phyloP scores from a whole-genome alignment of 2,329 filamentous ascomycete species.

The Tolypocladium inflatum region DNA sequence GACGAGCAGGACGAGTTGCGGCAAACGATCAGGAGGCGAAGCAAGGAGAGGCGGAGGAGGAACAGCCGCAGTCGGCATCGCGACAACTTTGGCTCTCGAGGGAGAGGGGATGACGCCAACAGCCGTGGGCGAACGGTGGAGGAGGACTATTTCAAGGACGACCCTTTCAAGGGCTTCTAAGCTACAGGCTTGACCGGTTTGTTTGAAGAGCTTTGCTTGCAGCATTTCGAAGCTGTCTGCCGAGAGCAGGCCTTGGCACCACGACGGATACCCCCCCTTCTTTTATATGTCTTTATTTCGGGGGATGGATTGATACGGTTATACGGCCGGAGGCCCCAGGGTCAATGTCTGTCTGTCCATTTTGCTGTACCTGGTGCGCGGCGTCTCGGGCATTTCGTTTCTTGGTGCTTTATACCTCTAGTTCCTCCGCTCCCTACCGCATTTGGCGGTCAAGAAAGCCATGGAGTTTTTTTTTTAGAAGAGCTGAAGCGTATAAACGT shows the following conservation, averaged over 20 bases:
- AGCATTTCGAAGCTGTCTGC: neutral
- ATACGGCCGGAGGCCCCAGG: neutral
- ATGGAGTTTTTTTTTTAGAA: neutral
- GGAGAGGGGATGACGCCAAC: slow-evolving; percentile 38
- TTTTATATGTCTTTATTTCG: slow-evolving; percentile 1
- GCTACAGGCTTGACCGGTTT: neutral
- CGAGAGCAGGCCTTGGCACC: slow-evolving; percentile 1
- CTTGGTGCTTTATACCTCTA: neutral
- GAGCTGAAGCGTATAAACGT: neutral
- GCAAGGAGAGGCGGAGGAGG: slow-evolving; percentile 44
- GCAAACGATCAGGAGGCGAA: slow-evolving; percentile 38
- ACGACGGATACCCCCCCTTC: slow-evolving; percentile 8
- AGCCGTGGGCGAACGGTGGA: slow-evolving; percentile 37
- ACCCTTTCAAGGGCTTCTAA: slow-evolving; percentile 55
- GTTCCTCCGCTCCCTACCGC: no score
- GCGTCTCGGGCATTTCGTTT: neutral
- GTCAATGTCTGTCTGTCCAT: neutral
- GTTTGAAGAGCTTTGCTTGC: neutral
- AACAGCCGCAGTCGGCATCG: slow-evolving; percentile 44
- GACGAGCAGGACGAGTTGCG: slow-evolving; percentile 42
- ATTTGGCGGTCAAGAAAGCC: neutral
- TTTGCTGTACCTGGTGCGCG: neutral
- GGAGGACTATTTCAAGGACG: slow-evolving; percentile 49
- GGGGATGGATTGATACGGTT: neutral
- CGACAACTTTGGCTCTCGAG: slow-evolving; percentile 39